These are phyloP conservation scores for Plantago ovata DNA, from an alignment of 257 asterid species.

Conservation along the genomic window DNA sequence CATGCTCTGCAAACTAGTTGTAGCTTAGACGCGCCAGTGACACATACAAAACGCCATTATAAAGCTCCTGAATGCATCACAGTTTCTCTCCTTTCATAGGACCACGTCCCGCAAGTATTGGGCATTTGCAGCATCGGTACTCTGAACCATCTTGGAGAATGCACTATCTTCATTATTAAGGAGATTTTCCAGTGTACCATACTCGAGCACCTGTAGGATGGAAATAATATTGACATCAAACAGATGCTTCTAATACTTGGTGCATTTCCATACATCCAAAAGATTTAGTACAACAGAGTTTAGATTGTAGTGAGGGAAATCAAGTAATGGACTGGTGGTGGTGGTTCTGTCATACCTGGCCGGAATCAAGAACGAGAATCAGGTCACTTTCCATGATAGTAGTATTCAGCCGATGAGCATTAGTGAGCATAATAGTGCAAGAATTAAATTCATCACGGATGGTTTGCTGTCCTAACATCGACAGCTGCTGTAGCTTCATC, in stretches of 20 bases:
- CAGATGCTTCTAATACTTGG: not conserved
- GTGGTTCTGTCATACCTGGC: slow-evolving; percentile 27
- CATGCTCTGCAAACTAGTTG: no score
- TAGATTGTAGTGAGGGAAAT: not conserved
- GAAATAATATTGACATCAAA: not conserved
- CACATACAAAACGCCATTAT: no score
- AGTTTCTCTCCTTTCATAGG: slow-evolving; percentile 15
- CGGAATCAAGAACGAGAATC: slow-evolving; percentile 42
- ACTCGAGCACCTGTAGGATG: slow-evolving; percentile 31
- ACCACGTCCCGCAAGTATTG: slow-evolving; percentile 40
- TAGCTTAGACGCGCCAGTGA: no score
- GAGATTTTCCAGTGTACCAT: slow-evolving; percentile 33
- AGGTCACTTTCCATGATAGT: slow-evolving; percentile 37
- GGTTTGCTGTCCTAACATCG: slow-evolving; percentile 47
- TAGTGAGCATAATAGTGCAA: slow-evolving; percentile 46
- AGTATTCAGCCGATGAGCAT: slow-evolving; percentile 50
- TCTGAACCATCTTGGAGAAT: slow-evolving; percentile 44
- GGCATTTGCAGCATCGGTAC: slow-evolving; percentile 50
- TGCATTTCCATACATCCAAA: not conserved
- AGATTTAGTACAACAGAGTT: not conserved
- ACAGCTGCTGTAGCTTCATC: slow-evolving; percentile 56
- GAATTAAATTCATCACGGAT: slow-evolving; percentile 40
- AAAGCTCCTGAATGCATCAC: no score
- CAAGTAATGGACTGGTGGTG: not conserved
- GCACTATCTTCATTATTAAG: slow-evolving; percentile 34